Evolutionary conservation across 495 filamentous ascomycete species (phyloP), one percentile per base, ranked within the genome.

Genomic region (Talaromyces trachyspermus): DNA sequence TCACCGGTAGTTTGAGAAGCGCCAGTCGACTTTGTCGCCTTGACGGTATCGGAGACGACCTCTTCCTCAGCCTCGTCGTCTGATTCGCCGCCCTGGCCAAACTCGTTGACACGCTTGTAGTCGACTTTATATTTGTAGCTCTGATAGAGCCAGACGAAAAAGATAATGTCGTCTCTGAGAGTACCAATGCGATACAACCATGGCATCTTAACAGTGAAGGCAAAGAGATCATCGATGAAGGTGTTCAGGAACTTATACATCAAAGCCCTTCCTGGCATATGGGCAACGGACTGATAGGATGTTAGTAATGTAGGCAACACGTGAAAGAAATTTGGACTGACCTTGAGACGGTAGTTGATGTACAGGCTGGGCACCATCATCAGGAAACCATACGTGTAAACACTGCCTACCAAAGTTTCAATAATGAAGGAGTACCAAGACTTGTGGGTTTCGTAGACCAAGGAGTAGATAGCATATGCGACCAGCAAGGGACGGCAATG

Each of bases 171-270:
- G 56, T 98, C 92, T 42, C 92, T 75, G 49, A 98, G 72, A 10
- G 94, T 97, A 0, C 94, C 90, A 32, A 98, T 72, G n/a, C 92
- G 79, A 63, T 98, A 94, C 25, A 97, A 76, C 55, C 86, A 85
- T 2, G 92, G 92, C 92, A 98, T 98, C 70, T 96, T 97, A 66
- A 98, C 95, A 12, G 92, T 97, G 59, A 95, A 98, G 10, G 92
- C 92, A 57, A 98, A 98, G 24, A 98, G 75, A 54, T 91, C 84
- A 52, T 88, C 85, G 51, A 86, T 86, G 59, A 87, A 88, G 19
- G 82, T 87, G 53, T 78, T 76, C 15, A 98, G 71, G 66, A 95
- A 92, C 68, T 98, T 98, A 72, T 97, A 98, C 53, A 81, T 89
- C 90, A 98, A 89, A 6, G 92, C 89, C 62, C 86, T 88, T 29